Evolutionary conservation across 306 rosid genomes (phyloP), one percentile per base, ranked within the genome.

Genomic region (Fragaria vesca): DNA sequence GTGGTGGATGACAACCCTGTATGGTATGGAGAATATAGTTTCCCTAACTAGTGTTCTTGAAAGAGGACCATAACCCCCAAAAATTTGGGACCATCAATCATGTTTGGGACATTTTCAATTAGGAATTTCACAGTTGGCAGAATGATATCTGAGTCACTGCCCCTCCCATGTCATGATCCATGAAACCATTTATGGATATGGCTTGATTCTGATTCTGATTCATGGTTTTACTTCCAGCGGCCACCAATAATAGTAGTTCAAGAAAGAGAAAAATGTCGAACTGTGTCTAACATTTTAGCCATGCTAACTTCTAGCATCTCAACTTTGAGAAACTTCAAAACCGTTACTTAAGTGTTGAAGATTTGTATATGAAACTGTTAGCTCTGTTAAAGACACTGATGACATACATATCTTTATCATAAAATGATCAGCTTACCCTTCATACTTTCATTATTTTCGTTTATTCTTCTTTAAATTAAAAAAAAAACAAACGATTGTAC

Each of bases 1-100:
- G 90, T 69, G 82, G 89, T 91, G 93, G 93, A 87, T 91, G 90
- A 88, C 93, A 91, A 85, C 91, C 74, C 79, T 83, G 42, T 76
- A 26, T 71, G 83, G 78, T 58, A 75, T 87, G 89, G 87, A 80
- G 93, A 87, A 89, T 89, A 87, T 89, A 87, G 91, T 81, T 78
- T 74, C 43, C 81, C 75, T 76, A 76, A 40, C 67, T 62, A 62
- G n/a, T 70, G 61, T 76, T 61, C 72, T 4, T 62, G 12, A 12
- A 17, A 12, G 40, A 26, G 67, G 42, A 28, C 67, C 42, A 30
- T 62, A 30, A 62, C 18, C 67, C 67, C 67, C 36, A 24, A 21
- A 61, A 62, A 30, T 15, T 63, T 45, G 75, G 80, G 96, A 91
- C 92, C 93, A 87, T 79, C 87, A 87, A 91, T 88, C 89, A 86